Evolutionary conservation across 1,284 basidiomycete genomes (phyloP).

Genomic region (Vanrija pseudolonga): DNA sequence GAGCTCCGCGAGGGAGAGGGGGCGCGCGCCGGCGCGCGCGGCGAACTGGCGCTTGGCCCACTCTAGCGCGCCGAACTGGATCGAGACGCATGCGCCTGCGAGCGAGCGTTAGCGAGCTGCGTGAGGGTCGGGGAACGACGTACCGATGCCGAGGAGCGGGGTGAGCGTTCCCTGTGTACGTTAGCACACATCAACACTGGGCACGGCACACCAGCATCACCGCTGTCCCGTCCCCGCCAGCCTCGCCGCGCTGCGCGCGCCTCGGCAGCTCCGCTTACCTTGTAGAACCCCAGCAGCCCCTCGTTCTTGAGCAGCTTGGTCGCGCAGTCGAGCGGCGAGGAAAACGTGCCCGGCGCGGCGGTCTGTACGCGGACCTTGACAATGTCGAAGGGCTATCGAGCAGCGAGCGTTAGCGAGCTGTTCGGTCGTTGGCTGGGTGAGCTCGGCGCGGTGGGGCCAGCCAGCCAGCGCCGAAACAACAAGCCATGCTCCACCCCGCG

Average conservation of each 20-base stretch:
- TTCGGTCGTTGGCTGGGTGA: no score
- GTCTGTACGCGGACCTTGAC: slow-evolving; percentile 97
- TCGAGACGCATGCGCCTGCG: slow-evolving; percentile 65
- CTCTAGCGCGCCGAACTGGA: slow-evolving; percentile 93
- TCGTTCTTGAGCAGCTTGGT: slow-evolving; percentile 82
- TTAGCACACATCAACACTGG: neutral
- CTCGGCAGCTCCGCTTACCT: slow-evolving; percentile 55
- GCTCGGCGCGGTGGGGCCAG: no score
- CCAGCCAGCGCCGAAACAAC: neutral
- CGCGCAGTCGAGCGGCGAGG: slow-evolving; percentile 83
- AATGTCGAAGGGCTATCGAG: slow-evolving; percentile 87
- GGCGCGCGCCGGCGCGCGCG: slow-evolving; percentile 20
- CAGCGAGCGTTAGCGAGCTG: slow-evolving; percentile 2
- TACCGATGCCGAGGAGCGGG: slow-evolving; percentile 87
- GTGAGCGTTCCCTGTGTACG: slow-evolving; percentile 75
- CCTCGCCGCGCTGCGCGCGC: neutral
- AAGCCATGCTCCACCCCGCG: no score
- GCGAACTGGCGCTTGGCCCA: slow-evolving; percentile 78
- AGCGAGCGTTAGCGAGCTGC: slow-evolving; percentile 1
- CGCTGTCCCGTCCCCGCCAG: no score
- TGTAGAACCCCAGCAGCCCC: slow-evolving; percentile 93
- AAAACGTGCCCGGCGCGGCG: slow-evolving; percentile 81
- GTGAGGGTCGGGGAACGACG: neutral
- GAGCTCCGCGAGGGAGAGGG: slow-evolving; percentile 57
- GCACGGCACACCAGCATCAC: no score